phyloP scores from a whole-genome alignment of 352 stramenopile species.

The Globisporangium cystogenes region DNA sequence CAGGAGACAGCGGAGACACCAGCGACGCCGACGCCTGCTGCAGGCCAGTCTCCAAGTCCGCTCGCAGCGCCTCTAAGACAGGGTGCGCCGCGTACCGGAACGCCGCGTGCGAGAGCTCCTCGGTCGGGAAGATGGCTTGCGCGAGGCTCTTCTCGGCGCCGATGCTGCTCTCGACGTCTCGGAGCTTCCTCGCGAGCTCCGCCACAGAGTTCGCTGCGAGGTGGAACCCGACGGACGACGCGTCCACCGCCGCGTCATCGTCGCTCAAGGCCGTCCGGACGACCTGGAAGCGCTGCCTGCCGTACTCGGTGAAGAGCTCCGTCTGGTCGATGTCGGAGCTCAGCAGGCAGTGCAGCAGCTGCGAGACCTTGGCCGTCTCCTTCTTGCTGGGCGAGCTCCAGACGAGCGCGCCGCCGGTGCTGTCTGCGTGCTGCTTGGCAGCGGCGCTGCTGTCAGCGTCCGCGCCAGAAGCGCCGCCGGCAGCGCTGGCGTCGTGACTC shows the following conservation, averaged over 20 bases:
- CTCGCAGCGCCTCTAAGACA: conserved; percentile 53
- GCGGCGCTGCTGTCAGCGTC: neutral
- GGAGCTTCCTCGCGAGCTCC: conserved; percentile 27
- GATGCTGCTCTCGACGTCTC: conserved; percentile 51
- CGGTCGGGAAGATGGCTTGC: conserved; percentile 41
- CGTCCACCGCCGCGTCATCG: conserved; percentile 14
- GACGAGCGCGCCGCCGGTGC: conserved; percentile 11
- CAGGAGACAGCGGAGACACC: neutral
- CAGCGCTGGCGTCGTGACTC: conserved; percentile 21
- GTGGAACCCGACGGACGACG: conserved; percentile 27
- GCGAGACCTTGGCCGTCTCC: conserved; percentile 41
- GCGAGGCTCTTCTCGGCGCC: conserved; percentile 52
- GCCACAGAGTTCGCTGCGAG: conserved; percentile 17
- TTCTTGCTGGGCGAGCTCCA: conserved; percentile 48
- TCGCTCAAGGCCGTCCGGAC: conserved; percentile 46
- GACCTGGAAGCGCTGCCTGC: conserved; percentile 61
- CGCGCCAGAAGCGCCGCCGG: neutral
- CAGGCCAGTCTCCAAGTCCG: conserved; percentile 28
- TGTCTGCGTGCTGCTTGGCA: neutral
- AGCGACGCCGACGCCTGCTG: neutral
- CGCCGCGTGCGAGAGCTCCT: conserved; percentile 57
- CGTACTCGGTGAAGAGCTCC: conserved; percentile 58
- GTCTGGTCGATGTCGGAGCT: conserved; percentile 42
- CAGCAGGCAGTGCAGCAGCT: conserved; percentile 60
- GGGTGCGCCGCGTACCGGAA: conserved; percentile 48